Base-by-base conservation (phyloP, 1,139 yeast genomes). In the Taiozyma sp. region DNA sequence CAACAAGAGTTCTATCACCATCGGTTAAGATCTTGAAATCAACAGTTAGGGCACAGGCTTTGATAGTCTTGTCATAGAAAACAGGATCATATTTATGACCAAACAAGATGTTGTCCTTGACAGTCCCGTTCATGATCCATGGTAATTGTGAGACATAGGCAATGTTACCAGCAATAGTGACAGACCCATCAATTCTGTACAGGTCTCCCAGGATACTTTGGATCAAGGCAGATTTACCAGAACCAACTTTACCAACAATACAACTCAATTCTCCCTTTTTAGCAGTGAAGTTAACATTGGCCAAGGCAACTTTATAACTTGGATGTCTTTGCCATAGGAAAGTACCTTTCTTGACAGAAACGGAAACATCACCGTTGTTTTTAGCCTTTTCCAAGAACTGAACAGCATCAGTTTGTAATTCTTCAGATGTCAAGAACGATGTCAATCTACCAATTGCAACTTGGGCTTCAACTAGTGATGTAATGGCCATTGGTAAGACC, bases 51-150 rank as follows among this genome's bases (percentile, higher is more conserved):
- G 97, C 97, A 75, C 99, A 93, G 0, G 97, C 97, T 53, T 81
- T 80, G 52, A 93, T 72, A 2, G 96, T 90, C 59, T 78, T 78
- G 39, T 84, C 79, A 68, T 93, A 93, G 59, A 89, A 88, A 22
- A 75, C 83, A 22, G 88, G 81, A 62, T 93, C 97, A 63, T 75
- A 88, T 63, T 81, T 83, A 67, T 87, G 88, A 35, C 98, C 98
- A 71, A 93, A 93, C 56, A 89, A 67, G 62, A 93, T 87, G 63
- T 93, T 93, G 39, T 91, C 97, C 61, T 83, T 86, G 16, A 93
- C 90, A 9, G 95, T 75, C 45, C 96, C 97, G 65, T 93, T 93
- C 88, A 89, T 88, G 54, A 93, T 89, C 98, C 98, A 93, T 2
- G 98, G 82, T n/a, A 78, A 74, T 70, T 93, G 99, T 4, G 97